A percentile compares a stretch with the other conserved stretches of the same genome.
Conservation (phyloP, 805 yeast species). For the Kodamaea hsintzibuensis region DNA sequence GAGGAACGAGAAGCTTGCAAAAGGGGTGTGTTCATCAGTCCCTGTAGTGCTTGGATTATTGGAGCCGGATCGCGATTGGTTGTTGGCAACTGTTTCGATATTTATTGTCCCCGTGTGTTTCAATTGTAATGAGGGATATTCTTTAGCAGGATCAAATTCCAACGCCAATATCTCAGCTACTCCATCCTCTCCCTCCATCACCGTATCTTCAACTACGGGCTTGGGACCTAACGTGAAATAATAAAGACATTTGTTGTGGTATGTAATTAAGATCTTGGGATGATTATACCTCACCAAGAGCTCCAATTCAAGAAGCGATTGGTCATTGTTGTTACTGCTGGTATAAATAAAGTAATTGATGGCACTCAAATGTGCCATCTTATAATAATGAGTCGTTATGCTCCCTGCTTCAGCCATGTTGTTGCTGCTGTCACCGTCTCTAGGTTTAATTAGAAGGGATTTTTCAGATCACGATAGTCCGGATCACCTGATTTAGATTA, state of each 20-base stretch:
- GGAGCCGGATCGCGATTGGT: not conserved
- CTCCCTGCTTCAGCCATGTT: slow-evolving; percentile 21
- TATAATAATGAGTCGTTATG: slow-evolving; percentile 40
- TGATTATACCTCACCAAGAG: slow-evolving; percentile 34
- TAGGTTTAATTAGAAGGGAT: not conserved
- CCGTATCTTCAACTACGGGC: slow-evolving; percentile 1
- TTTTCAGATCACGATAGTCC: not conserved
- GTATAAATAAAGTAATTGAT: slow-evolving; percentile 33
- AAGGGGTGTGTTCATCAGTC: slow-evolving; percentile 30
- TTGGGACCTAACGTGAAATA: slow-evolving; percentile 33
- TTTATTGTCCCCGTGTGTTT: slow-evolving; percentile 23
- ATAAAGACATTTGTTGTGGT: slow-evolving; percentile 42
- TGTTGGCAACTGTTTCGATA: slow-evolving; percentile 17
- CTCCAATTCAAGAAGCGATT: slow-evolving; percentile 41
- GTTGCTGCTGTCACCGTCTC: not conserved
- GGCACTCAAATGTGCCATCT: slow-evolving; percentile 36
- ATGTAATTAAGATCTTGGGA: slow-evolving; percentile 41
- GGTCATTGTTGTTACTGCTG: slow-evolving; percentile 32
- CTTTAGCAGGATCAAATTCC: slow-evolving; percentile 17
- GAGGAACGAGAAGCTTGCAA: slow-evolving; percentile 36
- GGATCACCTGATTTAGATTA: not conserved
- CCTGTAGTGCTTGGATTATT: slow-evolving; percentile 3
- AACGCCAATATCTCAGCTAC: slow-evolving; percentile 5
- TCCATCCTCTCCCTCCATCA: slow-evolving; percentile 7
- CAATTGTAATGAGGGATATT: slow-evolving; percentile 26